Evolutionary conservation across 257 asterid species (phyloP).

Genomic region (Agastache rugosa): DNA sequence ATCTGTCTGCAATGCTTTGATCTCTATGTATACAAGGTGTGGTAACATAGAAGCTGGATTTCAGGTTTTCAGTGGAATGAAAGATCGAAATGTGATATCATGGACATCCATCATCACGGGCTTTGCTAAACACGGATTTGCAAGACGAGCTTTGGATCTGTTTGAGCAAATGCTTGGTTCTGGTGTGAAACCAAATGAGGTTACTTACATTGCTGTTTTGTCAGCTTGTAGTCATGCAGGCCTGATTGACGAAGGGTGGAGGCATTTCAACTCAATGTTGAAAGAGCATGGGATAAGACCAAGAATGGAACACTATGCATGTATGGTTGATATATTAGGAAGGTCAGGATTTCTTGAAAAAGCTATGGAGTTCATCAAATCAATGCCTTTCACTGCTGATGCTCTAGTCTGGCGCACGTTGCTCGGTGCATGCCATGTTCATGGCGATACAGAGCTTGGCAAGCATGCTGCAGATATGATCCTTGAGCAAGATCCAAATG

Average conservation of each 20-base stretch:
- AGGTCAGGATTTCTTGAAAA: conserved; percentile 67
- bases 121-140: conserved; percentile 85
- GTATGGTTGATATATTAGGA: conserved; percentile 88
- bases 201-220: conserved; percentile 78
- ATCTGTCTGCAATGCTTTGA: conserved; percentile 71
- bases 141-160: conserved; percentile 60
- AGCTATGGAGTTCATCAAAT: conserved; percentile 58
- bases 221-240: conserved; percentile 98
- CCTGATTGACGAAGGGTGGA: conserved; percentile 69
- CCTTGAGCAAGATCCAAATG: conserved; percentile 70
- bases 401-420: conserved; percentile 92
- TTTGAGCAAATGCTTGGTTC: conserved; percentile 63
- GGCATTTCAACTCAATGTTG: conserved; percentile 64
- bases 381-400: conserved; percentile 75
- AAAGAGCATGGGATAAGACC: conserved; percentile 65
- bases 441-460: conserved; percentile 69
- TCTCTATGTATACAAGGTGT: conserved; percentile 92
- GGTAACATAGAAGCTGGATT: conserved; percentile 83
- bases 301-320: conserved; percentile 90
- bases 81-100: conserved; percentile 62
- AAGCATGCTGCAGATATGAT: conserved; percentile 72
- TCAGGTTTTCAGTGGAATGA: conserved; percentile 62
- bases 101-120: conserved; percentile 96
- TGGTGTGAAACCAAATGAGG: conserved; percentile 82
- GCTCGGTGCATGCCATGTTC: conserved; percentile 81